Evolutionary conservation across 257 asterid species (phyloP).

Genomic region (Przewalskia tangutica): DNA sequence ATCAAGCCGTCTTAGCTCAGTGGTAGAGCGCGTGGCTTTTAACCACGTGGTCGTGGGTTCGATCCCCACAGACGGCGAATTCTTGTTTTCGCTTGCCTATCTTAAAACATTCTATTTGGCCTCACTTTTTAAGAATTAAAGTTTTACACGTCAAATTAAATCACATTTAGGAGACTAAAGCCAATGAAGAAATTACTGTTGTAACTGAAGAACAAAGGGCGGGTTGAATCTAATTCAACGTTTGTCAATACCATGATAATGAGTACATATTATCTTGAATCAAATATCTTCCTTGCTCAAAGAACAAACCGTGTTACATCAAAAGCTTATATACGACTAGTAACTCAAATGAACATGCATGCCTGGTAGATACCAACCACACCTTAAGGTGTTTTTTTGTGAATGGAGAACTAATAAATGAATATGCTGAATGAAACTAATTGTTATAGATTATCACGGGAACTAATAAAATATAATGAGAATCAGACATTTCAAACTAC

Average conservation of each 20-base stretch:
- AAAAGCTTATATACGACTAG: not conserved
- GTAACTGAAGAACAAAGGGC: not conserved
- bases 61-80: constrained; percentile 75
- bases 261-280: not conserved
- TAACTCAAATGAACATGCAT: not conserved
- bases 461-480: not conserved
- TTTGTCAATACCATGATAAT: not conserved
- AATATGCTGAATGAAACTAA: not conserved
- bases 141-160: too few species aligned
- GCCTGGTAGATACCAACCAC: not conserved
- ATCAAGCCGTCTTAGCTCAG: constrained; percentile 66
- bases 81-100: too few species aligned
- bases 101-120: too few species aligned
- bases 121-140: too few species aligned
- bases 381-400: not conserved
- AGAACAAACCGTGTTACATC: not conserved
- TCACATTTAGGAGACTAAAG: not conserved
- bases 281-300: not conserved
- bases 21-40: constrained; percentile 99
- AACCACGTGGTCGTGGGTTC: constrained; percentile 98
- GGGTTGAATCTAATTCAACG: not conserved
- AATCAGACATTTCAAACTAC: not conserved
- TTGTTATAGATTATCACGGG: not conserved
- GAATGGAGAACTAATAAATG: not conserved
- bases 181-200: not conserved